Evolutionary conservation across 257 asterid genomes (phyloP).

Genomic region (Plantago ovata): DNA sequence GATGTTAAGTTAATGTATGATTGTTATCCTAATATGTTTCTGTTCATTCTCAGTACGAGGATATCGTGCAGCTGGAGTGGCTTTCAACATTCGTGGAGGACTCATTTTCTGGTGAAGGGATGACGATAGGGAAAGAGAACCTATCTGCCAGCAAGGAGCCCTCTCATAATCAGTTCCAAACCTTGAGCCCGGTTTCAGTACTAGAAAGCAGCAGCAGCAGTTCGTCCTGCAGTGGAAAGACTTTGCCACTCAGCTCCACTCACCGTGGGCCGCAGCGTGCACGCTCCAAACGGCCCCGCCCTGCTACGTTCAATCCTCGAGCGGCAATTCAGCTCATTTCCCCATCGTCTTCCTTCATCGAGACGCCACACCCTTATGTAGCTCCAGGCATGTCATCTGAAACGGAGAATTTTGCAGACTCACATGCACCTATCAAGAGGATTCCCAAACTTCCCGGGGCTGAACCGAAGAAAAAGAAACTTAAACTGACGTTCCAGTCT

Average conservation of each 20-base stretch:
- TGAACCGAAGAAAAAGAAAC: slow-evolving; percentile 36
- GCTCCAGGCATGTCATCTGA: slow-evolving; percentile 11
- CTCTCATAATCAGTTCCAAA: slow-evolving; percentile 41
- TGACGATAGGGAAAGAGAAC: slow-evolving; percentile 52
- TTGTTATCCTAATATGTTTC: background rate
- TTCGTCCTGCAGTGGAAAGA: slow-evolving; percentile 40
- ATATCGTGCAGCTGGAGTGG: slow-evolving; percentile 63
- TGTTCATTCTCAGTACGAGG: slow-evolving; percentile 57
- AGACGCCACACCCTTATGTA: slow-evolving; percentile 32
- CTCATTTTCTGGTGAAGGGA: slow-evolving; percentile 58
- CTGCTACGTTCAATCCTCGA: slow-evolving; percentile 55
- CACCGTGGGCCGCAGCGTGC: slow-evolving; percentile 78
- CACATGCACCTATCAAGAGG: slow-evolving; percentile 1
- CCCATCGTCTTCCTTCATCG: slow-evolving; percentile 32
- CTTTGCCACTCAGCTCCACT: slow-evolving; percentile 42
- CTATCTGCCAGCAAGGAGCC: slow-evolving; percentile 25
- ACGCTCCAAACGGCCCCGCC: slow-evolving; percentile 86
- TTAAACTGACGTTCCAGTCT: slow-evolving; percentile 24
- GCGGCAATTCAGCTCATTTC: slow-evolving; percentile 46
- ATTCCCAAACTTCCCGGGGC: slow-evolving; percentile 1
- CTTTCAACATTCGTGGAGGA: slow-evolving; percentile 81
- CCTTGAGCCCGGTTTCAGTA: slow-evolving; percentile 74
- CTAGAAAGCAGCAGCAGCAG: slow-evolving; percentile 68
- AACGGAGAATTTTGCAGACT: slow-evolving; percentile 5
- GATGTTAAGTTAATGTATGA: background rate